Evolutionary conservation across 2,329 filamentous ascomycete genomes (phyloP), one percentile per base, ranked within the genome.

Genomic region (Colletotrichum kahawae): DNA sequence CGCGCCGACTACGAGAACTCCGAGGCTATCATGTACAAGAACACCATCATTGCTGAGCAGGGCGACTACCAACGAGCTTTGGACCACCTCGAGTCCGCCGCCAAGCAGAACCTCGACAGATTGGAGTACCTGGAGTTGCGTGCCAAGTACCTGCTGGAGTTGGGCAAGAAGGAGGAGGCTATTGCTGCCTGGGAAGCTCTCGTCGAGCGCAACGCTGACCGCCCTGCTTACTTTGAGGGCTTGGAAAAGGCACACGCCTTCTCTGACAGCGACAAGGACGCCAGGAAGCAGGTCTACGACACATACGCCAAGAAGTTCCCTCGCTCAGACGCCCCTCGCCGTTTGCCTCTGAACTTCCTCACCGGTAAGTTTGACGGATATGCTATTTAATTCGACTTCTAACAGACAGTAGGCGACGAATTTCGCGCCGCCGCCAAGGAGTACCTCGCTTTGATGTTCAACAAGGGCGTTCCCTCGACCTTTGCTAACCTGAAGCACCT

Each of bases 401-500:
- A 56, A 83, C 71, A 54, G 18, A 65, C 33, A 21, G 43, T 36
- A 93, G 93, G 95, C 6, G 93, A 97, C 57, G 92, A 93, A 6
- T 99, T 99, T 86, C 91, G 90, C 81, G 85, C 92, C 79, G 93
- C 95, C 29, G 96, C 94, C 9, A 93, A 95, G 82, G 85, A 87
- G 27, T 99, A 99, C 82, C 84, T 99, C 76, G 90, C 93, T 66
- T 89, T 93, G 34, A 97, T 97, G 94, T 89, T 99, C 71, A 92
- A 94, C 84, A 98, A 96, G 85, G 97, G 96, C 13, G 94, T 98
- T 5, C 96, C 97, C 2, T 99, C 97, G 4, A 96, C 96, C 5
- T 99, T 99, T 84, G 95, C 95, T 43, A 99, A 98, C 84, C 90
- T 99, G 76, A 99, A 99, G 87, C 93, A 97, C 78, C 90, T 99